These are phyloP conservation scores for Liquidambar formosana DNA, from an alignment of 164 flowering plant species.

Conservation along the genomic window DNA sequence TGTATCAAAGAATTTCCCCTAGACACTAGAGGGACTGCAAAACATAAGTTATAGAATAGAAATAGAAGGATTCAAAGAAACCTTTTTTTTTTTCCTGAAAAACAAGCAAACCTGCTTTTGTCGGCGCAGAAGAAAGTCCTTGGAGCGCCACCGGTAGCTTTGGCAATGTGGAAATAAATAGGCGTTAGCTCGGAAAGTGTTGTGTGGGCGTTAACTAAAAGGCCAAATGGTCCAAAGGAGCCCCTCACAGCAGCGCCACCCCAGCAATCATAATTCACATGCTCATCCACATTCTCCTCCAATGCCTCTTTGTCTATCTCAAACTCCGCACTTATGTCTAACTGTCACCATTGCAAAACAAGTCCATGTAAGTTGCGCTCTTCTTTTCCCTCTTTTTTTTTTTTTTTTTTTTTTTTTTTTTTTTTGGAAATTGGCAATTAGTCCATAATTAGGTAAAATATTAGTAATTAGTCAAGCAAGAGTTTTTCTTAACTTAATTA, in stretches of 20 bases:
- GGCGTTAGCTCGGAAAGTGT: constrained; percentile 59
- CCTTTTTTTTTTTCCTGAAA: too few relatives aligned
- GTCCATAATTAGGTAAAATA: too few relatives aligned
- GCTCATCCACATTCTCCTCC: constrained; percentile 18
- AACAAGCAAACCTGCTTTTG: constrained; percentile 37
- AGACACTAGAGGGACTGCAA: too few relatives aligned
- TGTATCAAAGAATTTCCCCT: too few relatives aligned
- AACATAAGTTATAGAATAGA: too few relatives aligned
- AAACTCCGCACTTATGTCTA: constrained; percentile 56
- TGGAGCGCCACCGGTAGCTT: constrained; percentile 28
- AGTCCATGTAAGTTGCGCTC: neutral
- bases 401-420: too few relatives aligned
- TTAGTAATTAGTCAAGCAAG: too few relatives aligned
- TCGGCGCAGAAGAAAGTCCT: constrained; percentile 57
- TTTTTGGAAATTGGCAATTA: too few relatives aligned
- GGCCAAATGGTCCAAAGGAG: constrained; percentile 61
- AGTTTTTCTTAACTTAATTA: too few relatives aligned
- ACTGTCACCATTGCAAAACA: constrained; percentile 27
- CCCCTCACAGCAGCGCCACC: constrained; percentile 48
- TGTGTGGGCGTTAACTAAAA: constrained; percentile 48
- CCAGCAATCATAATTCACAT: constrained; percentile 22
- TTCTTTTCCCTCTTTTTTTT: too few relatives aligned
- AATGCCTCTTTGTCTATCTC: constrained; percentile 34
- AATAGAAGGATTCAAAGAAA: too few relatives aligned
- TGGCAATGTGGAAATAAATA: constrained; percentile 45